Percentiles rank a stretch among this genome's conserved stretches.
Conservation (phyloP, 2,329 filamentous ascomycete species). For the Alternaria sp. region DNA sequence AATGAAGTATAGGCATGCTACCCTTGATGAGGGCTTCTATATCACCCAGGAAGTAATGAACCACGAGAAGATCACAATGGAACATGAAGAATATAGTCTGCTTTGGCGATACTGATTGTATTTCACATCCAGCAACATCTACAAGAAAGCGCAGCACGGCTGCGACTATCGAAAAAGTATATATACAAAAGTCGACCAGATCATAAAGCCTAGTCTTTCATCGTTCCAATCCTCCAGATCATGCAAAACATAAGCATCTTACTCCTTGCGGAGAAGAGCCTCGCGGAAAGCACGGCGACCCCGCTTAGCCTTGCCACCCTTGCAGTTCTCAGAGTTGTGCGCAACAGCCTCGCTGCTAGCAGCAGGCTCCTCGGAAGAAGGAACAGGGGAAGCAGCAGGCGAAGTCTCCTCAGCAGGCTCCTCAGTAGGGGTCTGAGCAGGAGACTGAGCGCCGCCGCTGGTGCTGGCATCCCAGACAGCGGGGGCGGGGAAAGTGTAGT, state of each 20-base stretch:
- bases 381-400: background rate
- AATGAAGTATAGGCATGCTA: too few relatives aligned
- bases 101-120: background rate
- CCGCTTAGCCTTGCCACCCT: constrained; percentile 1
- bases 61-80: too few relatives aligned
- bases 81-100: too few relatives aligned
- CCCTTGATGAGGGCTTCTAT: too few relatives aligned
- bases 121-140: background rate
- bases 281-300: constrained; percentile 10
- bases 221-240: background rate
- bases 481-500: constrained; percentile 25
- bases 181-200: background rate
- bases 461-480: constrained; percentile 21
- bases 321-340: constrained; percentile 1
- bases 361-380: background rate
- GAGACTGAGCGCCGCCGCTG: background rate
- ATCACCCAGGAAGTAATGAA: too few relatives aligned
- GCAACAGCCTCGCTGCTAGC: background rate
- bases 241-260: background rate
- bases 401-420: background rate
- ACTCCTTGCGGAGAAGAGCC: background rate
- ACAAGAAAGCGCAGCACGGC: constrained; percentile 6
- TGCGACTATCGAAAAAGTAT: background rate
- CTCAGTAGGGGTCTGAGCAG: background rate
- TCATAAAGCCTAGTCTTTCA: background rate